A percentile compares a stretch with the other conserved stretches of the same genome.
Conservation (phyloP, 208 protist species). For the Lotmaria passim region DNA sequence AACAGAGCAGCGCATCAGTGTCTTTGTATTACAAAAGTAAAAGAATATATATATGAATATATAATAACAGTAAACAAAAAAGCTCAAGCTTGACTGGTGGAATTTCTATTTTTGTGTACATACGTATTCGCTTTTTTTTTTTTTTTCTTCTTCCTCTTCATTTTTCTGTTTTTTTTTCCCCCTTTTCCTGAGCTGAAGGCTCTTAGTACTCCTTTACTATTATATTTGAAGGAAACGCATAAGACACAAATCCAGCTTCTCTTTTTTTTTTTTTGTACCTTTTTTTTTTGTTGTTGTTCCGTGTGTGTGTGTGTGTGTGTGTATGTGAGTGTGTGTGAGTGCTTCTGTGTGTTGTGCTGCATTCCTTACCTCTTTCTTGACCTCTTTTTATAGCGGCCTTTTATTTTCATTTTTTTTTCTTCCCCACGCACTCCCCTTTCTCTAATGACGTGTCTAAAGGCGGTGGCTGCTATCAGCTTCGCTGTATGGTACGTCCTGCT, state of each 20-base stretch:
- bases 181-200: background rate
- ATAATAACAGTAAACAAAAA: background rate
- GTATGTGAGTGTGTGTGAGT: background rate
- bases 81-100: background rate
- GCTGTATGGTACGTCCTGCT: conserved; percentile 42
- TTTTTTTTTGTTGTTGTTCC: background rate
- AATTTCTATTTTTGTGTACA: background rate
- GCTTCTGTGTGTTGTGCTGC: background rate
- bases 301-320: background rate
- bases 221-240: too few species aligned
- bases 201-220: background rate
- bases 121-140: background rate
- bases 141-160: background rate
- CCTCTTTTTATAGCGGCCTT: background rate
- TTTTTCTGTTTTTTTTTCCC: background rate
- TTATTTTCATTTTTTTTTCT: conserved; percentile 2
- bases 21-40: too few species aligned
- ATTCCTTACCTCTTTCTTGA: background rate
- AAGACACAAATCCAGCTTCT: too few species aligned
- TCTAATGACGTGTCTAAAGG: background rate
- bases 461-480: conserved; percentile 5
- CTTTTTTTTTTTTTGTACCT: background rate
- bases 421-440: background rate
- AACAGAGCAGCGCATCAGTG: too few species aligned
- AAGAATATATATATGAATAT: background rate